Evolutionary conservation across 805 yeast genomes (phyloP), one percentile per base, ranked within the genome.

Genomic region (Candida sonorensis): DNA sequence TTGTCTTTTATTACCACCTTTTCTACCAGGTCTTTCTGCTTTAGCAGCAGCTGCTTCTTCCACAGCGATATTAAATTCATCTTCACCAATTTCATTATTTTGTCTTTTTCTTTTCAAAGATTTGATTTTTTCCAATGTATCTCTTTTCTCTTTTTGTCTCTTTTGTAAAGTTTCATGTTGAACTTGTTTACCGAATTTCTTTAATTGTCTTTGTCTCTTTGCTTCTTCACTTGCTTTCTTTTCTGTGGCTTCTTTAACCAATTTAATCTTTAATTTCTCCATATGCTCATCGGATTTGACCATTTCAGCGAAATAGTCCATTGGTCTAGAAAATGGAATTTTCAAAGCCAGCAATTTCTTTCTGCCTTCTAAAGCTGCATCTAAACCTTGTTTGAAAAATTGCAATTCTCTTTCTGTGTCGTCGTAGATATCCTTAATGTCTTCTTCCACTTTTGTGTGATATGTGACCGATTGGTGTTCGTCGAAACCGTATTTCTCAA

Each of bases 261-360:
- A 69, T 61, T 84, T 86, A 51, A 67, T 64, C 68, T 85, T 87
- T 53, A 92, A 72, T 61, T 77, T 84, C 53, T 86, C 96, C 98
- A 92, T 92, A 61, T 92, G 99, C 58, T 86, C 96, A 59, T 92
- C 98, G 34, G 88, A 80, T 66, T 92, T 92, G 38, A 87, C 84
- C 98, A 92, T 92, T 62, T 92, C 98, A 13, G 98, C 99, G 64
- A 92, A 92, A 59, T 85, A 92, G 57, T 92, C 98, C 50, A 75
- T 64, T 23, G 99, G 99, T 59, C 98, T 76, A 18, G 94, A 69
- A 57, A 92, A 92, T 38, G 96, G 86, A 20, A 90, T 77, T 52
- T 80, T 79, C 44, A 83, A 69, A 50, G 77, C 77, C 35, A 77
- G 62, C 26, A 83, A 65, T 34, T 73, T 72, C 29, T 68, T 57